Evolutionary conservation across 225 moss, liverwort and hornwort species (phyloP).

Genomic region (Pseudisothecium myosuroides): DNA sequence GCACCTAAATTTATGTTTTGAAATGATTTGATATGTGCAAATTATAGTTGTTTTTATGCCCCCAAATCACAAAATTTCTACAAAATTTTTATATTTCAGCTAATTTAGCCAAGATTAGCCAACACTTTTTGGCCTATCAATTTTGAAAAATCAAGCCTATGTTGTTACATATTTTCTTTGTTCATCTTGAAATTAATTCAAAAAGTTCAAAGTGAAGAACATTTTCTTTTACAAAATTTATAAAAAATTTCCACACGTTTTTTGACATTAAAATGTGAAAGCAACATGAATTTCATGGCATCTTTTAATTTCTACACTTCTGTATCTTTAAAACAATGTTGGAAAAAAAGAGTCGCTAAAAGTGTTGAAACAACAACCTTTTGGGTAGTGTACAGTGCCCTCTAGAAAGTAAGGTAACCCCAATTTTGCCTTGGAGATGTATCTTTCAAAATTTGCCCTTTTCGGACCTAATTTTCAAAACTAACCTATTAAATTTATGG

Average conservation of each 20-base stretch:
- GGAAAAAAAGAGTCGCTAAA: background rate
- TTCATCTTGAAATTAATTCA: rapidly evolving
- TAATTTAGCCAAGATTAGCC: background rate
- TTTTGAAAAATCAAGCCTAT: background rate
- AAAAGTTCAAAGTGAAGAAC: background rate
- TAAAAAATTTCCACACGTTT: too few species aligned
- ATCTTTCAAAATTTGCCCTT: too few species aligned
- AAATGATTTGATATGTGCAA: background rate
- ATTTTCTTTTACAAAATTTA: background rate
- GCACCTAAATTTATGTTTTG: background rate
- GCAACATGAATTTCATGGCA: background rate
- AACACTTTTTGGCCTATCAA: background rate
- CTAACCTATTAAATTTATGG: too few species aligned
- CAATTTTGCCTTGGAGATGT: too few species aligned
- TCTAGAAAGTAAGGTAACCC: too few species aligned
- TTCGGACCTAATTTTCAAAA: too few species aligned
- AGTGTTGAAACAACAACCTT: background rate
- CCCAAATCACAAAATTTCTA: background rate
- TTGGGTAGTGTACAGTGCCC: background rate
- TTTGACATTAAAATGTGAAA: rapidly evolving
- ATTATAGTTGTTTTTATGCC: background rate
- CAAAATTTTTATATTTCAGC: rapidly evolving
- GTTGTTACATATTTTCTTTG: background rate
- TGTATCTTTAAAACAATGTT: rapidly evolving
- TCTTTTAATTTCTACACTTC: background rate